Evolutionary conservation across 2,329 filamentous ascomycete genomes (phyloP).

Genomic region (Domatiomyces catenatus): DNA sequence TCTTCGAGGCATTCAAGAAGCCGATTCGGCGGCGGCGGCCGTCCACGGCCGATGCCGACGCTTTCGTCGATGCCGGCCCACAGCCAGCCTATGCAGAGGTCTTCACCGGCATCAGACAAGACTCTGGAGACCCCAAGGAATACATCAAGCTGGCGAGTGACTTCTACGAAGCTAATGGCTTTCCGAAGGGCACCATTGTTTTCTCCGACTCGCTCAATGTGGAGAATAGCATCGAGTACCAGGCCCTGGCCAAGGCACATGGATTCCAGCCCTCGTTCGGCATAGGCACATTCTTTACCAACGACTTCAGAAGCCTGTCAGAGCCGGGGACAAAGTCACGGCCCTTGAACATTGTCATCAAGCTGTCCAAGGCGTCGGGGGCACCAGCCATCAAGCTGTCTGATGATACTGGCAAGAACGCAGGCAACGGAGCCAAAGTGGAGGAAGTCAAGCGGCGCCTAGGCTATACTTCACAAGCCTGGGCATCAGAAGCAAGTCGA

Average conservation of each 20-base stretch:
- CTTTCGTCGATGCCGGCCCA: constrained; percentile 18
- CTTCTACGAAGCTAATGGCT: constrained; percentile 63
- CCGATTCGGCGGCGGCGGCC: constrained; percentile 37
- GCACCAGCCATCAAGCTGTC: constrained; percentile 82
- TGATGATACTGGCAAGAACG: constrained; percentile 87
- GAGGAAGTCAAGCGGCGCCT: constrained; percentile 68
- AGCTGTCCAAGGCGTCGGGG: constrained; percentile 71
- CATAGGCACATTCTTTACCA: constrained; percentile 88
- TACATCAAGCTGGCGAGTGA: constrained; percentile 65
- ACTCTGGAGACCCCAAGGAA: constrained; percentile 69
- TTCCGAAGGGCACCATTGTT: constrained; percentile 74
- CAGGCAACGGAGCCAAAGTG: constrained; percentile 66
- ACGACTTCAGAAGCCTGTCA: constrained; percentile 65
- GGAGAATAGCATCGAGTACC: constrained; percentile 81
- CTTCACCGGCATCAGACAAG: constrained; percentile 73
- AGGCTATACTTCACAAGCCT: constrained; percentile 72
- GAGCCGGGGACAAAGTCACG: constrained; percentile 62
- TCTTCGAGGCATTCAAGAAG: constrained; percentile 68
- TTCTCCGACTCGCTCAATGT: constrained; percentile 94
- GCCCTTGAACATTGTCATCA: constrained; percentile 95
- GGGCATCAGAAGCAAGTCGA: constrained; percentile 68
- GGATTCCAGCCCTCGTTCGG: constrained; percentile 82
- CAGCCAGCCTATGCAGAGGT: constrained; percentile 58
- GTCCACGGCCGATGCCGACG: constrained; percentile 21
- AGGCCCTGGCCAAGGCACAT: constrained; percentile 60